Conservation (phyloP, 495 filamentous ascomycete species). For the Patellaria atrata region DNA sequence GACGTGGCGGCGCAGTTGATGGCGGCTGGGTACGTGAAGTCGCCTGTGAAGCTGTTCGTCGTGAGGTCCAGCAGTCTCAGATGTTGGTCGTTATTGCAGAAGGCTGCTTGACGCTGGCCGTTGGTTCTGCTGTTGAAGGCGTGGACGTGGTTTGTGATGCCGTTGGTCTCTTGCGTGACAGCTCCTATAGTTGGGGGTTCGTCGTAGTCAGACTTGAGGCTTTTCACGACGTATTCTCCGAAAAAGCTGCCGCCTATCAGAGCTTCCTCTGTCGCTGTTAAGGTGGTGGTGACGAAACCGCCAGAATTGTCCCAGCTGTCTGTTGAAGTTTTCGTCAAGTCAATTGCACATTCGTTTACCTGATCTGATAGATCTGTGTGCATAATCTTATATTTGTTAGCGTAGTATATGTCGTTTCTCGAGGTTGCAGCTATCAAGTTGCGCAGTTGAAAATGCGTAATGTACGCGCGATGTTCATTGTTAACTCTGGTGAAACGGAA, state of each 20-base stretch:
- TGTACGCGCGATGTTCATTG: conserved; percentile 43
- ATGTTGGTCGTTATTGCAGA: conserved; percentile 70
- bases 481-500: conserved; percentile 63
- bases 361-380: conserved; percentile 36
- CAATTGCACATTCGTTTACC: conserved; percentile 34
- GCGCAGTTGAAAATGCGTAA: conserved; percentile 81
- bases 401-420: conserved; percentile 65
- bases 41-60: conserved; percentile 51
- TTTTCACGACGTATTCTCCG: conserved; percentile 62
- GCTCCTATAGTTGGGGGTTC: conserved; percentile 41
- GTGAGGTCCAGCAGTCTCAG: conserved; percentile 62
- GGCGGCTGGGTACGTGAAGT: conserved; percentile 46
- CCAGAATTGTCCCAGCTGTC: not conserved
- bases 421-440: conserved; percentile 64
- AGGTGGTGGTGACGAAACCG: conserved; percentile 53
- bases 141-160: conserved; percentile 81
- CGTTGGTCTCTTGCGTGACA: conserved; percentile 51
- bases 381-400: conserved; percentile 42
- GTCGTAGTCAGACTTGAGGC: conserved; percentile 33
- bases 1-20: conserved; percentile 78
- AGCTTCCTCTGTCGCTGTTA: conserved; percentile 50
- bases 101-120: conserved; percentile 50
- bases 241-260: conserved; percentile 68
- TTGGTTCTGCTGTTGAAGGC: conserved; percentile 46
- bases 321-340: conserved; percentile 27